phyloP scores from a whole-genome alignment of 495 filamentous ascomycete genomes.

The Aspergillus asperescens region DNA sequence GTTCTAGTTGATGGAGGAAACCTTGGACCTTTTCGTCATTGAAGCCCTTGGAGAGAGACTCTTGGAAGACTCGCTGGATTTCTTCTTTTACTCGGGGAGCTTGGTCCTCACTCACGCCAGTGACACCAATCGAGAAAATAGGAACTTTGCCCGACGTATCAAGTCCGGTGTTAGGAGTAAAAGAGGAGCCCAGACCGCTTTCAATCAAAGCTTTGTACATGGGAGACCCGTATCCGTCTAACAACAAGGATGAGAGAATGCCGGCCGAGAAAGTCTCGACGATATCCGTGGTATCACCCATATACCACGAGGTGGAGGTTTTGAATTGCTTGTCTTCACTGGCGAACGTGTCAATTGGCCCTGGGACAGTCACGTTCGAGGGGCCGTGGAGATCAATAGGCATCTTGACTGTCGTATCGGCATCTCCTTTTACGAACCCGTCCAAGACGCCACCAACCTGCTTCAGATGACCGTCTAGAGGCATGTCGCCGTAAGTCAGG shows the following conservation, averaged over 20 bases:
- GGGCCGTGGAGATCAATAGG: slow-evolving; percentile 73
- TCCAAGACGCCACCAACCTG: slow-evolving; percentile 69
- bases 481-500: slow-evolving; percentile 93
- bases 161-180: slow-evolving; percentile 88
- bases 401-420: slow-evolving; percentile 65
- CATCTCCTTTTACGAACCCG: slow-evolving; percentile 60
- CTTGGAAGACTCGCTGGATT: slow-evolving; percentile 61
- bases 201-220: slow-evolving; percentile 89
- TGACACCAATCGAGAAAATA: slow-evolving; percentile 86
- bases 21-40: slow-evolving; percentile 86
- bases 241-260: slow-evolving; percentile 72
- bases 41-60: slow-evolving; percentile 68
- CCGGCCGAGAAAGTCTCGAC: slow-evolving; percentile 81
- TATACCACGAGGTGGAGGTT: slow-evolving; percentile 87
- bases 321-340: slow-evolving; percentile 84
- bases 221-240: slow-evolving; percentile 93
- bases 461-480: slow-evolving; percentile 68
- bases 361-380: slow-evolving; percentile 61
- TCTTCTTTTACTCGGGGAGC: slow-evolving; percentile 69
- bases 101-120: slow-evolving; percentile 73
- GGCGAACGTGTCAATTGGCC: slow-evolving; percentile 84
- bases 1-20: slow-evolving; percentile 86
- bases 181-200: slow-evolving; percentile 83
- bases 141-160: slow-evolving; percentile 69
- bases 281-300: slow-evolving; percentile 73